Base-by-base conservation (phyloP, 1,139 yeast species). In the Diutina rugosa region DNA sequence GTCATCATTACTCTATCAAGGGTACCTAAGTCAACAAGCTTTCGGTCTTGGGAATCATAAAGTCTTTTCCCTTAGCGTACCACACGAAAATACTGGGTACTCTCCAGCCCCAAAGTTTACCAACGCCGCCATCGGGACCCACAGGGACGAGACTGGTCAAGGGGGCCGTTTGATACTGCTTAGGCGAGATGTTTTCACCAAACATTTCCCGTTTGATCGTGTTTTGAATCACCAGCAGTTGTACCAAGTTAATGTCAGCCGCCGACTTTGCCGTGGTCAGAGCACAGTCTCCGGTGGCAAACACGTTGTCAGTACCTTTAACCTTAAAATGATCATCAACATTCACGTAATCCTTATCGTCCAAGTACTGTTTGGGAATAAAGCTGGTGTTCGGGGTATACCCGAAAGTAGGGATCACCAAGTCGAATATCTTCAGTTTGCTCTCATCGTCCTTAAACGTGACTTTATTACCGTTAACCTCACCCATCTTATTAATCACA, bases 41-140 rank as follows among this genome's bases (percentile, higher is more conserved):
- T 10, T 35, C 14, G 1, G 41, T 10, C 14, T 35, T 35, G 41
- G 41, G 41, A 4, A 35, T 35, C n/a, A n/a, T 59, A 46, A 47
- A 61, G 35, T 57, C 58, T 51, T 54, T 56, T 30, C 59, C 56
- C 61, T 73, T 74, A 26, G 66, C 6, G 7, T 60, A n/a, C 58
- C 61, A 58, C 18, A 71, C 69, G 10, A 71, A n/a, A 57, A 73
- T 72, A 54, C 58, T 67, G 2, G 78, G 77, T 9, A 66, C 56
- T 2, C 58, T 44, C 61, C 64, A 66, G 4, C 75, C 76, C 58
- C 62, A 69, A 0, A 64, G 38, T 9, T 63, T 54, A 16, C 75
- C 77, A 55, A 73, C 72, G 29, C 78, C 78, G 28, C 75, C 75
- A 2, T 63, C 60, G 59, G 64, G 67, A 4, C 75, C 70, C 55